Evolutionary conservation across 805 yeast species (phyloP).

Genomic region (Naumovozyma baii): DNA sequence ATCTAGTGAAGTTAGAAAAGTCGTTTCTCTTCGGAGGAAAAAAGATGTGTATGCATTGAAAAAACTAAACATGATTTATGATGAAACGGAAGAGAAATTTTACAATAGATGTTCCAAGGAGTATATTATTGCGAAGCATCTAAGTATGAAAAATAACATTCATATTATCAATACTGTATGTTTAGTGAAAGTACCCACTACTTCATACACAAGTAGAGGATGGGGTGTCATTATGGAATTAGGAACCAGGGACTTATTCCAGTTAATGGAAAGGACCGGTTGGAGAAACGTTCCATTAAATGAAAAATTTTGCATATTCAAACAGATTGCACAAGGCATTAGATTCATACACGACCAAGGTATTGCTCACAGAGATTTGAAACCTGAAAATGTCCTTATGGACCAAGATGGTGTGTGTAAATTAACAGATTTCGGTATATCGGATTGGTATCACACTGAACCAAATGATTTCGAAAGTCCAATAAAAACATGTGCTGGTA

Average conservation of each 20-base stretch:
- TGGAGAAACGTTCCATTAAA: constrained; percentile 45
- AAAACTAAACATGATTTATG: constrained; percentile 47
- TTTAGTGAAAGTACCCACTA: constrained; percentile 43
- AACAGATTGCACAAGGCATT: constrained; percentile 55
- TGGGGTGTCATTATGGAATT: constrained; percentile 71
- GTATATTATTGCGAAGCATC: constrained; percentile 46
- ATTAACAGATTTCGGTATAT: constrained; percentile 69
- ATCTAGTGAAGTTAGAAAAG: constrained; percentile 51
- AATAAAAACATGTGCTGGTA: constrained; percentile 32
- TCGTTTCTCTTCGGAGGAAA: constrained; percentile 19
- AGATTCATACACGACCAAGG: constrained; percentile 55
- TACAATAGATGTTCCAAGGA: constrained; percentile 58
- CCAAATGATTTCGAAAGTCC: constrained; percentile 41
- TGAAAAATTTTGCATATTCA: constrained; percentile 59
- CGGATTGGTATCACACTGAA: constrained; percentile 49
- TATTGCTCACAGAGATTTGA: constrained; percentile 62
- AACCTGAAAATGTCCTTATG: constrained; percentile 64
- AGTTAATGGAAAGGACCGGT: constrained; percentile 43
- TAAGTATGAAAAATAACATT: constrained; percentile 35
- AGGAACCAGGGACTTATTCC: constrained; percentile 58
- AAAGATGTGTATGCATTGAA: constrained; percentile 47
- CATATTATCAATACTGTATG: constrained; percentile 51
- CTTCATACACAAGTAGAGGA: constrained; percentile 45
- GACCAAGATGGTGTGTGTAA: constrained; percentile 52
- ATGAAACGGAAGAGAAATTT: constrained; percentile 56